A percentile compares a stretch with the other conserved stretches of the same genome.
phyloP scores from a whole-genome alignment of 768 basidiomycete species.

The Tylopilus sp. region DNA sequence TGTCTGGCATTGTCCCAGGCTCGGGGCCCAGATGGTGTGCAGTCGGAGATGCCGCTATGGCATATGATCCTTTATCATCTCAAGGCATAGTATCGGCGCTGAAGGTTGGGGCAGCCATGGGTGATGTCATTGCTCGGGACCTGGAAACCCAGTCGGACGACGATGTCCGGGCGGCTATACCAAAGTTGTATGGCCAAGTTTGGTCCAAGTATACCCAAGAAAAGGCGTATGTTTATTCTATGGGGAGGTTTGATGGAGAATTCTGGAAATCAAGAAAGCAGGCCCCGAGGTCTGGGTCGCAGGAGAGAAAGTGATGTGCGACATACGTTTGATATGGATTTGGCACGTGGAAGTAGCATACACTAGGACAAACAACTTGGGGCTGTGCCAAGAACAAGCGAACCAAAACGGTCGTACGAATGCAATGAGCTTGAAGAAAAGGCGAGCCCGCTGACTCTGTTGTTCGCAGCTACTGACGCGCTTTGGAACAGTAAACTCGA shows the following conservation, averaged over 20 bases:
- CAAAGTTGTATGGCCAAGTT: neutral
- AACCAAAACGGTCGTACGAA: slow-evolving; percentile 7
- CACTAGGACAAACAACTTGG: slow-evolving; percentile 9
- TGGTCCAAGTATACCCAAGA: neutral
- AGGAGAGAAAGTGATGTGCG: too few species aligned
- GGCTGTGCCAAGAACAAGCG: slow-evolving; percentile 1
- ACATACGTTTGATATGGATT: too few species aligned
- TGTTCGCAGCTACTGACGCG: neutral
- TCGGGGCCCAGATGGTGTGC: neutral
- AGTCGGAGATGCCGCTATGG: neutral
- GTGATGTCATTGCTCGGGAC: neutral
- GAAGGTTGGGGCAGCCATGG: neutral
- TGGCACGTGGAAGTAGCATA: neutral
- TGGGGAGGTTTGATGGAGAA: neutral
- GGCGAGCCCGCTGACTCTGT: slow-evolving; percentile 28
- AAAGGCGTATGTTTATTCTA: neutral
- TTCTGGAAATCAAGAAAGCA: neutral
- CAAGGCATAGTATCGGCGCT: neutral
- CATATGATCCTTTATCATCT: neutral
- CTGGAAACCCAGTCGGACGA: neutral
- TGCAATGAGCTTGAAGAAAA: slow-evolving; percentile 56
- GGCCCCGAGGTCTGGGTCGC: too few species aligned
- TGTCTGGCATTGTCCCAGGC: neutral
- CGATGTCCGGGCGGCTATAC: neutral
- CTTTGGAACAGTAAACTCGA: slow-evolving; percentile 69